Evolutionary conservation across 352 stramenopile species (phyloP).

Genomic region (Blastocystis sp.): DNA sequence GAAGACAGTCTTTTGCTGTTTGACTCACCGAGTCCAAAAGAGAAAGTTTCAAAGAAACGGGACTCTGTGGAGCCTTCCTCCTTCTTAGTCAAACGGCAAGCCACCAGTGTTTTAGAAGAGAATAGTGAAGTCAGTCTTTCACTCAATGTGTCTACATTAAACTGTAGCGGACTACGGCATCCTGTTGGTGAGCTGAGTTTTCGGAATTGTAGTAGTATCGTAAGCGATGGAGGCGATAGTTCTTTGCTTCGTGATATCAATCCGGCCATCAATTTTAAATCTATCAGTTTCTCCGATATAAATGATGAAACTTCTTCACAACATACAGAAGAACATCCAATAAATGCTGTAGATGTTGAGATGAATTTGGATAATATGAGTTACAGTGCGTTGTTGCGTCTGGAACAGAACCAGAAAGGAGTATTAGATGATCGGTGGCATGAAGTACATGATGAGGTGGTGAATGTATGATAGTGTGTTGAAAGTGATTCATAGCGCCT

Average conservation of each 20-base stretch:
- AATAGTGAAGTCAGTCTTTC: conserved; percentile 3
- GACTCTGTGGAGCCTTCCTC: background rate
- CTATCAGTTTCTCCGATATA: conserved; percentile 9
- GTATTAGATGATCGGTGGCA: conserved; percentile 41
- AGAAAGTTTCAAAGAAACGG: too few relatives aligned
- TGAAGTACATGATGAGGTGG: background rate
- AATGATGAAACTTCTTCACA: background rate
- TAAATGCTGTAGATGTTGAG: background rate
- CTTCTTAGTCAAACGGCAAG: background rate
- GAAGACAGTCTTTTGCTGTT: conserved; percentile 22
- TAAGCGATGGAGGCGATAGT: background rate
- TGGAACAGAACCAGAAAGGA: conserved; percentile 28
- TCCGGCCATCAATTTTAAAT: background rate
- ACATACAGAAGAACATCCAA: background rate
- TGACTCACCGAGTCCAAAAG: background rate
- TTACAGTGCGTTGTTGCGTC: conserved; percentile 26
- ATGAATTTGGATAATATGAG: conserved; percentile 22
- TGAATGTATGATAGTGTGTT: background rate
- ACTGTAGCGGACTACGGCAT: conserved; percentile 1
- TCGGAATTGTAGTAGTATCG: background rate
- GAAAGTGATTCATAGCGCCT: background rate
- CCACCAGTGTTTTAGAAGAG: background rate
- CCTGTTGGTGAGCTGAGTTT: conserved; percentile 12
- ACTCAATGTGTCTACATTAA: background rate
- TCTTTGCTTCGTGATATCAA: conserved; percentile 23